Conservation (phyloP, 805 yeast species). For the Alloascoidea hylecoeti region DNA sequence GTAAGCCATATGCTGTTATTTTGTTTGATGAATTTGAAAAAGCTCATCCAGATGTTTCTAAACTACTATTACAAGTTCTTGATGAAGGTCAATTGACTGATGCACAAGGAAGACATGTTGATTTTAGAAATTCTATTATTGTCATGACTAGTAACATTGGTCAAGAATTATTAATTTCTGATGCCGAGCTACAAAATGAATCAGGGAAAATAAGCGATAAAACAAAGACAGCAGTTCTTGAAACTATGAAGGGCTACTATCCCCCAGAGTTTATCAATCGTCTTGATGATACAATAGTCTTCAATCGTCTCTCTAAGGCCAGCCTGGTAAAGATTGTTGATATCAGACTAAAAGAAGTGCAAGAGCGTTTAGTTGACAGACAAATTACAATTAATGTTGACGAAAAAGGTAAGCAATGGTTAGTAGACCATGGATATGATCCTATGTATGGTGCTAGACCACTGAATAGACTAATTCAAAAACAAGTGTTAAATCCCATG, state of each 20-base stretch:
- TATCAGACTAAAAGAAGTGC: constrained; percentile 70
- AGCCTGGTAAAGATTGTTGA: constrained; percentile 75
- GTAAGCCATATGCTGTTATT: constrained; percentile 89
- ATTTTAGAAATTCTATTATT: constrained; percentile 86
- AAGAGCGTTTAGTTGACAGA: constrained; percentile 63
- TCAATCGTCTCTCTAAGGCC: constrained; percentile 72
- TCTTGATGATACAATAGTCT: constrained; percentile 85
- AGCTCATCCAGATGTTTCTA: constrained; percentile 93
- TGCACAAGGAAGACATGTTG: constrained; percentile 88
- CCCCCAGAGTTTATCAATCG: constrained; percentile 95
- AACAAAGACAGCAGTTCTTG: constrained; percentile 45
- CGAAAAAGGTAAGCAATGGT: constrained; percentile 59
- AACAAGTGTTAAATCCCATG: constrained; percentile 75
- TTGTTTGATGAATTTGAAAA: constrained; percentile 94
- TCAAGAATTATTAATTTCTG: constrained; percentile 71
- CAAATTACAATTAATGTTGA: constrained; percentile 47
- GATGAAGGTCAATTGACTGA: constrained; percentile 95
- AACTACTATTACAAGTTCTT: constrained; percentile 76
- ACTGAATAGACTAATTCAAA: constrained; percentile 69
- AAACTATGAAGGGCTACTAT: constrained; percentile 55
- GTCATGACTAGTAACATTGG: constrained; percentile 97
- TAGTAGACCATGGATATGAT: constrained; percentile 81
- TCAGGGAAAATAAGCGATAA: constrained; percentile 42
- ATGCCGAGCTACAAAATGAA: constrained; percentile 29
- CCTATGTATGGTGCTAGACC: constrained; percentile 94